Evolutionary conservation across 139 green algal species (phyloP).

Genomic region (Coelastrella sp.): DNA sequence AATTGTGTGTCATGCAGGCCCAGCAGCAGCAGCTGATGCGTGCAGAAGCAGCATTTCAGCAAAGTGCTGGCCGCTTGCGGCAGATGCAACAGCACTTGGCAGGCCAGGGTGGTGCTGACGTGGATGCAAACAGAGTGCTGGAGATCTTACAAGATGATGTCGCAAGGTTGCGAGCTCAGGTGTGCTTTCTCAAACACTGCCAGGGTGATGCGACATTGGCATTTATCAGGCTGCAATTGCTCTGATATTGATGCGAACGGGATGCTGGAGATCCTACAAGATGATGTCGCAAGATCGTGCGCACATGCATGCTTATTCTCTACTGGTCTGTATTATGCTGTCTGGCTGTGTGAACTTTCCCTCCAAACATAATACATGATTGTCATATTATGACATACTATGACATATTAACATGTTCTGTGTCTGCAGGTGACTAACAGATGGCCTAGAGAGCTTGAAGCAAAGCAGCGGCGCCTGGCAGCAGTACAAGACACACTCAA

Average conservation of each 20-base stretch:
- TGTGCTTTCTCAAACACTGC: not conserved
- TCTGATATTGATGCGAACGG: too few relatives aligned
- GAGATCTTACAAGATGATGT: slow-evolving; percentile 66
- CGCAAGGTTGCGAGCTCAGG: slow-evolving; percentile 57
- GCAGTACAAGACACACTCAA: slow-evolving; percentile 65
- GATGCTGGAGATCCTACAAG: too few relatives aligned
- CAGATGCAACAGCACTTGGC: slow-evolving; percentile 53
- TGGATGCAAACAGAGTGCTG: slow-evolving; percentile 51
- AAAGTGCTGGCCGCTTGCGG: slow-evolving; percentile 54
- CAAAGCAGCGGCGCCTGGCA: slow-evolving; percentile 58
- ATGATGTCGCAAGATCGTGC: slow-evolving; percentile 63
- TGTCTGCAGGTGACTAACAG: slow-evolving; percentile 4
- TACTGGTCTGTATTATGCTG: too few relatives aligned
- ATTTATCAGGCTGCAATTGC: too few relatives aligned
- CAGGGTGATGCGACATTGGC: too few relatives aligned
- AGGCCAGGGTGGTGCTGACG: not conserved
- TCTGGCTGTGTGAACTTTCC: too few relatives aligned
- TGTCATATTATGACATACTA: not conserved
- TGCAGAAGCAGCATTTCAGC: slow-evolving; percentile 56
- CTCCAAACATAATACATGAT: too few relatives aligned
- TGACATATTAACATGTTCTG: not conserved
- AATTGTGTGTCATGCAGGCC: slow-evolving; percentile 9
- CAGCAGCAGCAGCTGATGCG: slow-evolving; percentile 64
- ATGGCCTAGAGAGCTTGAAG: slow-evolving; percentile 68
- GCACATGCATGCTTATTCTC: slow-evolving; percentile 33